Evolutionary conservation across 2,329 filamentous ascomycete species (phyloP).

Genomic region (Exophiala xenobiotica): DNA sequence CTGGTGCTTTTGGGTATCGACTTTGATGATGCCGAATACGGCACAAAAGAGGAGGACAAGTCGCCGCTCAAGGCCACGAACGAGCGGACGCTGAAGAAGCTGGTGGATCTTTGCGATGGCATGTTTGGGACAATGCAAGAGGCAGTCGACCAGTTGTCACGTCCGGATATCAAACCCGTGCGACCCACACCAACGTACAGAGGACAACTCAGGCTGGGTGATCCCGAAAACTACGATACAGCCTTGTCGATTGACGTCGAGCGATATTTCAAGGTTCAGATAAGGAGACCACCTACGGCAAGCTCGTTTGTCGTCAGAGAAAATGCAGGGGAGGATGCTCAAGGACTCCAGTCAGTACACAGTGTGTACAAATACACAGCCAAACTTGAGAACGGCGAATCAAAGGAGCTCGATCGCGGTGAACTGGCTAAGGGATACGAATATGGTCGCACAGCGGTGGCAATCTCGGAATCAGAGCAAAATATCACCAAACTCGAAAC

Average conservation of each 20-base stretch:
- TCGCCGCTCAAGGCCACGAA: constrained; percentile 68
- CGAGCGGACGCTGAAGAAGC: constrained; percentile 63
- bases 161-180: constrained; percentile 72
- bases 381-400: constrained; percentile 74
- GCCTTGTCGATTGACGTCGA: constrained; percentile 83
- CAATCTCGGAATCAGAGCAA: constrained; percentile 81
- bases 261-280: constrained; percentile 82
- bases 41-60: constrained; percentile 90
- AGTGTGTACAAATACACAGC: constrained; percentile 78
- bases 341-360: constrained; percentile 55
- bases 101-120: constrained; percentile 67
- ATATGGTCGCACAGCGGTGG: constrained; percentile 88
- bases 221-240: constrained; percentile 69
- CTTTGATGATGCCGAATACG: constrained; percentile 87
- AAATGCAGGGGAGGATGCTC: constrained; percentile 9
- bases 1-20: constrained; percentile 84
- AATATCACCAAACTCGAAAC: constrained; percentile 88
- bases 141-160: constrained; percentile 76
- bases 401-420: constrained; percentile 76
- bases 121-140: constrained; percentile 81
- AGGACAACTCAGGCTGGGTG: constrained; percentile 75
- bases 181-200: constrained; percentile 76
- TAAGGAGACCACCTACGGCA: constrained; percentile 71
- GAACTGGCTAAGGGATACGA: constrained; percentile 89
- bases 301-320: constrained; percentile 68